phyloP scores from a whole-genome alignment of 768 basidiomycete genomes.

The Hericium coralloides region DNA sequence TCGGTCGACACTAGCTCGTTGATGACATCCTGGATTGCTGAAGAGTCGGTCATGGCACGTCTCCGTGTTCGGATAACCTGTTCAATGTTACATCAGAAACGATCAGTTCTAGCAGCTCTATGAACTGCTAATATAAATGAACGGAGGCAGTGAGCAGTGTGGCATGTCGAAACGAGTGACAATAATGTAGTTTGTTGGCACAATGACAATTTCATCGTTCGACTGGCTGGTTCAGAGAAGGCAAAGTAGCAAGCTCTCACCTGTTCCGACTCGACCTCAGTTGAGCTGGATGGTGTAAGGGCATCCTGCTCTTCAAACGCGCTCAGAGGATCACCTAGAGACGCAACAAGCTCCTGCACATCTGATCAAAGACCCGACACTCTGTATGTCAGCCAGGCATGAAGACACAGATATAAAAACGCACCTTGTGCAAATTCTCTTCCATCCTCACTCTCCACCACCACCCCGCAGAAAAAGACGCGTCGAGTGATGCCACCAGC shows the following conservation, averaged over 20 bases:
- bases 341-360: slow-evolving; percentile 4
- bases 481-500: slow-evolving; percentile 51
- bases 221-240: neutral
- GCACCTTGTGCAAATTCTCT: slow-evolving; percentile 60
- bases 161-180: no score
- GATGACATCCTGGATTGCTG: slow-evolving; percentile 63
- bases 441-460: slow-evolving; percentile 76
- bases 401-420: slow-evolving; percentile 3
- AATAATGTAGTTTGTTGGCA: no score
- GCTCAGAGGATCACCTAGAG: slow-evolving; percentile 1
- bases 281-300: slow-evolving; percentile 20
- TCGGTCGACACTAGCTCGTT: slow-evolving; percentile 88
- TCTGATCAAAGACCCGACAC: neutral
- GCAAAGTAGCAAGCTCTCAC: neutral
- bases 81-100: no score
- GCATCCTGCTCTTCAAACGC: slow-evolving; percentile 4
- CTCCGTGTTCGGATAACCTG: slow-evolving; percentile 26
- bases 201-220: no score
- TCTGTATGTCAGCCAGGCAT: neutral
- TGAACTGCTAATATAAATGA: no score
- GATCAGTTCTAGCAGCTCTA: no score
- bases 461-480: slow-evolving; percentile 84
- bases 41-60: slow-evolving; percentile 54
- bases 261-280: neutral
- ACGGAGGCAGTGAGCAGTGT: no score